Evolutionary conservation across 495 filamentous ascomycete genomes (phyloP).

Genomic region (Friedmanniomyces endolithicus): DNA sequence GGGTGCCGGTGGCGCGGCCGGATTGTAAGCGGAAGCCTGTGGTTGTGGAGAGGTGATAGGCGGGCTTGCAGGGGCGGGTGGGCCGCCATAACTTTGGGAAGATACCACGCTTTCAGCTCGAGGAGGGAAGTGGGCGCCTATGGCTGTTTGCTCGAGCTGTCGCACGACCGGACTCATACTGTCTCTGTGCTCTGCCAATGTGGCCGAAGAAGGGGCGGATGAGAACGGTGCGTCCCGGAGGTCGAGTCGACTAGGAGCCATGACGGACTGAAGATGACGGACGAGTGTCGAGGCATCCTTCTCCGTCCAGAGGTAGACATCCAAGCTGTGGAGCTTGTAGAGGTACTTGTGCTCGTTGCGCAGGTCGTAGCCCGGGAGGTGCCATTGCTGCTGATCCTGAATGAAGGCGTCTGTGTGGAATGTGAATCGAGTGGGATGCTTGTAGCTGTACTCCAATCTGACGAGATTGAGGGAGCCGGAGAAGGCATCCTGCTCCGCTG

Average conservation of each 20-base stretch:
- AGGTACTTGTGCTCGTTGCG: slow-evolving; percentile 57
- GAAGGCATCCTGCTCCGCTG: slow-evolving; percentile 80
- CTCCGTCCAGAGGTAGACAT: slow-evolving; percentile 80
- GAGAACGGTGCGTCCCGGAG: slow-evolving; percentile 37
- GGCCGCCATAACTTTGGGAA: slow-evolving; percentile 30
- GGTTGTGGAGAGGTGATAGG: slow-evolving; percentile 31
- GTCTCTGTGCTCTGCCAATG: slow-evolving; percentile 35
- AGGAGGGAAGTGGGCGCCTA: slow-evolving; percentile 39
- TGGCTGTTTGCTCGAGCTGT: slow-evolving; percentile 67
- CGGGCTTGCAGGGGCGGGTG: slow-evolving; percentile 36
- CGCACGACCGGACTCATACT: slow-evolving; percentile 70
- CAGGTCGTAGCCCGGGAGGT: slow-evolving; percentile 58
- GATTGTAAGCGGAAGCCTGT: slow-evolving; percentile 80
- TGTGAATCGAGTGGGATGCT: slow-evolving; percentile 64
- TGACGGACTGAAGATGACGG: slow-evolving; percentile 46
- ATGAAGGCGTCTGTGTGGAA: slow-evolving; percentile 48
- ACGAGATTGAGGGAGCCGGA: slow-evolving; percentile 56
- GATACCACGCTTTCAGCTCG: slow-evolving; percentile 26
- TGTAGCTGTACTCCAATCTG: slow-evolving; percentile 56
- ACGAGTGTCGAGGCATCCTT: slow-evolving; percentile 65
- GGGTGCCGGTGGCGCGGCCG: slow-evolving; percentile 72
- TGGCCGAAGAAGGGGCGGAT: slow-evolving; percentile 29
- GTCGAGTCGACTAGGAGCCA: slow-evolving; percentile 48
- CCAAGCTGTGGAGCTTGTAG: slow-evolving; percentile 67
- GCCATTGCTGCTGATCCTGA: slow-evolving; percentile 53